Evolutionary conservation across 805 yeast genomes (phyloP), one percentile per base, ranked within the genome.

Genomic region (Wickerhamiella nectarea): DNA sequence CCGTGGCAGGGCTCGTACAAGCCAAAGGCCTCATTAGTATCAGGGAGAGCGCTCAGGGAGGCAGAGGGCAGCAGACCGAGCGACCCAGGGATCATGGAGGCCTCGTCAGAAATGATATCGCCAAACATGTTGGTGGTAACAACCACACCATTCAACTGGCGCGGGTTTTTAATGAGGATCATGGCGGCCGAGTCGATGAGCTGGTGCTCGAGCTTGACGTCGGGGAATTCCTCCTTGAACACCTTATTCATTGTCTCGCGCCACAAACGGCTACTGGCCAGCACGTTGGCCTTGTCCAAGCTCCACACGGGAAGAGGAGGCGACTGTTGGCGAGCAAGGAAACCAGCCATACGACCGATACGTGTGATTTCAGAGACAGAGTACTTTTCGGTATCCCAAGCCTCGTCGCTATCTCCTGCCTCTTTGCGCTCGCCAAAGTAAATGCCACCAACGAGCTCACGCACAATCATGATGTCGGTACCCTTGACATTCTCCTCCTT

Each of bases 1-100:
- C 98, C 98, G 62, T 89, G 98, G 60, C 96, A 89, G 52, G 98
- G 97, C 68, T 91, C 98, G 62, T 91, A 91, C 51, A 91, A 70
- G 47, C 98, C 98, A 60, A 91, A 87, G 0, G 97, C 97, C 41
- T 73, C 69, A 71, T 87, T 87, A 33, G 89, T 76, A 64, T 89
- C 95, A 43, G 98, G 98, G 59, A 91, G 72, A n/a, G 96, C 85
- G 3, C 96, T 91, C 58, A 91, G 74, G 17, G 97, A 89, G 3
- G 98, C 93, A 45, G 95, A 84, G 41, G 98, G 98, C 52, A 91
- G 73, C 53, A 91, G 74, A 48, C 98, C 98, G 50, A 91, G 71
- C 20, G 97, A 89, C 37, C 98, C 98, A 36, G 98, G 98, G 56
- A 91, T 91, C 40, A 87, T 96, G 15, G 94, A 81, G 24, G 97